Base-by-base conservation (phyloP, 306 rosid genomes). In the Oxytropis ochrocephala region DNA sequence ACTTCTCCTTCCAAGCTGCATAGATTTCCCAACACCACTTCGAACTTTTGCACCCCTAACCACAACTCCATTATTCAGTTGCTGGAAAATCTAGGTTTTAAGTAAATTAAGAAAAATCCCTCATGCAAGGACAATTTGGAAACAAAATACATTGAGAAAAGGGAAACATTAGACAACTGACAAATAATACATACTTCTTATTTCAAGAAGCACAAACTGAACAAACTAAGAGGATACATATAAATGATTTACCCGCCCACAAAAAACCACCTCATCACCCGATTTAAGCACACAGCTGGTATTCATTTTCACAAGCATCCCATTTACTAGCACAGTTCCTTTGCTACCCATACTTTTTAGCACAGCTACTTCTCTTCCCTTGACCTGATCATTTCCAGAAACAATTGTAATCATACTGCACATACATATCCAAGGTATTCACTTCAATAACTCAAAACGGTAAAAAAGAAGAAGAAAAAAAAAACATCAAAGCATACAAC, bases 191-290 rank as follows among this genome's bases (percentile, higher is more conserved):
- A 29, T 29, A 55, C 36, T n/a, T 24, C 27, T 14, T 50, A 51
- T 46, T n/a, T 10, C 41, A 21, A 32, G 55, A 70, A 41, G 51
- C 43, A 29, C 9, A 52, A 70, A 68, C 19, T 64, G 53, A 64
- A 61, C 57, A 39, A 24, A 13, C 8, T 12, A 51, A 61, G 81
- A 90, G 97, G 99, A 94, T 94, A 94, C 99, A 70, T 94, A 94
- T 47, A 88, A 85, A 76, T 87, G 85, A 82, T 74, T 83, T 50
- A 91, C 92, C 54, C 74, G 30, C 69, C 75, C 50, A 70, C 91
- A 93, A 58, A 94, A 87, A 42, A 70, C 77, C 80, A 94, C 87
- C 79, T 94, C 98, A 51, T 94, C 98, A 43, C 98, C 98, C 2
- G 98, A 87, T 75, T 74, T 82, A 59, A 94, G 95, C 64, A 67